These are phyloP conservation scores for Stemphylium lycopersici DNA, from an alignment of 2,329 filamentous ascomycete species.

Conservation along the genomic window DNA sequence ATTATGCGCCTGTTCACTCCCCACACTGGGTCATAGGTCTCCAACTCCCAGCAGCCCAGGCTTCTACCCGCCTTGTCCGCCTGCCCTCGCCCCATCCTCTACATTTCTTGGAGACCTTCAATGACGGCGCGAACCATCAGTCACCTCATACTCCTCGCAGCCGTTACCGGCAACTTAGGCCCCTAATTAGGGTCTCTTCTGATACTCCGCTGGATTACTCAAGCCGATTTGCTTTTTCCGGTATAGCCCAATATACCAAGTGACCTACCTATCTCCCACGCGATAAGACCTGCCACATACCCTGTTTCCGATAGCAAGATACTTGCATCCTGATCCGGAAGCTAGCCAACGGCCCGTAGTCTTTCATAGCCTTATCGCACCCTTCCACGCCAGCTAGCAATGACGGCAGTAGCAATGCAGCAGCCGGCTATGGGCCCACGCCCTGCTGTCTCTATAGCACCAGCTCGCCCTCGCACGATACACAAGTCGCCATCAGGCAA, in stretches of 20 bases:
- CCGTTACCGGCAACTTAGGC: slow-evolving; percentile 48
- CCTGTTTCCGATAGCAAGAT: slow-evolving; percentile 22
- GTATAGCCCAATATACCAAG: slow-evolving; percentile 28
- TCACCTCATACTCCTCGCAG: slow-evolving; percentile 51
- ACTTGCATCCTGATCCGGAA: slow-evolving; percentile 27
- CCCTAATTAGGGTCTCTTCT: slow-evolving; percentile 28
- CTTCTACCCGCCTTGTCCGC: slow-evolving; percentile 23
- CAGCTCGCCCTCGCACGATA: slow-evolving; percentile 52
- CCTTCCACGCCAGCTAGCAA: slow-evolving; percentile 34
- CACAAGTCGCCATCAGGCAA: slow-evolving; percentile 51
- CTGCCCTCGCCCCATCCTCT: slow-evolving; percentile 11
- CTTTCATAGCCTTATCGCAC: slow-evolving; percentile 34
- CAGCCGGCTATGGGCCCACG: slow-evolving; percentile 46
- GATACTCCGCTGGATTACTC: slow-evolving; percentile 22
- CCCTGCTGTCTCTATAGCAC: slow-evolving; percentile 52
- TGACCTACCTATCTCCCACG: slow-evolving; percentile 37
- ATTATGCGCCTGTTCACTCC: slow-evolving; percentile 29
- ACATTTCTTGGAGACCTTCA: slow-evolving; percentile 37
- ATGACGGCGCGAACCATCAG: slow-evolving; percentile 52
- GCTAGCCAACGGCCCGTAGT: slow-evolving; percentile 41
- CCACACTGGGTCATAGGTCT: slow-evolving; percentile 33
- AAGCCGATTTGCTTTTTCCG: slow-evolving; percentile 30
- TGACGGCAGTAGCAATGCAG: slow-evolving; percentile 54
- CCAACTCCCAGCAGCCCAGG: slow-evolving; percentile 16
- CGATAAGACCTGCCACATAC: slow-evolving; percentile 43